Conservation (phyloP, 352 stramenopile genomes). For the Phytophthora megakarya region DNA sequence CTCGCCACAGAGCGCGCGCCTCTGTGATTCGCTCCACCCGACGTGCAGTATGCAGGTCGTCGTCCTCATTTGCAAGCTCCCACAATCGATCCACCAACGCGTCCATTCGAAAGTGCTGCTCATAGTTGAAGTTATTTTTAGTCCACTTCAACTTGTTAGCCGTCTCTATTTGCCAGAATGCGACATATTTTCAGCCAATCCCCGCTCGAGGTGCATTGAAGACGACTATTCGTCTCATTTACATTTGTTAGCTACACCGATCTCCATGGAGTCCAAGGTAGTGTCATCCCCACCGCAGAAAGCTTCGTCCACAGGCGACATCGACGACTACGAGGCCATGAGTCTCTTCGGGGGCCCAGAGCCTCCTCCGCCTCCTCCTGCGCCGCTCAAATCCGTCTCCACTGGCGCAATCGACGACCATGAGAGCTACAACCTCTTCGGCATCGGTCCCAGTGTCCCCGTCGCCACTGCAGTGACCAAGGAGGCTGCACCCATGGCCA, state of each 20-base stretch:
- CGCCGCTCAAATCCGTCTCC: constrained; percentile 29
- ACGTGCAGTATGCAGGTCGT: constrained; percentile 6
- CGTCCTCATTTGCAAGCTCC: constrained; percentile 41
- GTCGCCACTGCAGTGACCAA: constrained; percentile 23
- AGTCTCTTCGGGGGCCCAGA: constrained; percentile 22
- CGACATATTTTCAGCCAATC: not conserved
- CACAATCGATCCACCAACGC: constrained; percentile 48
- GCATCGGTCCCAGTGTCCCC: constrained; percentile 14
- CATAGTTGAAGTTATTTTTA: too few relatives aligned
- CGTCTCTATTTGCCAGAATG: not conserved
- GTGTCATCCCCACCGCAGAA: constrained; percentile 28
- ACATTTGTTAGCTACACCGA: not conserved
- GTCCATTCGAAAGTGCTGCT: too few relatives aligned
- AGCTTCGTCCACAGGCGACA: constrained; percentile 23
- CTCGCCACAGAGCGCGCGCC: constrained; percentile 57
- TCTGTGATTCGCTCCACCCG: constrained; percentile 37
- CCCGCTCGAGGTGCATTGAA: too few relatives aligned
- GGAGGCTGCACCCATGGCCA: constrained; percentile 24
- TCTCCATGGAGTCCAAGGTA: too few relatives aligned
- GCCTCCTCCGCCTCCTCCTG: constrained; percentile 4
- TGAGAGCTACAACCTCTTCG: constrained; percentile 41
- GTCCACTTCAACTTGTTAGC: not conserved
- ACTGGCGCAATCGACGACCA: constrained; percentile 33
- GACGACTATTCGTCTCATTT: constrained; percentile 9
- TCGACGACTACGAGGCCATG: constrained; percentile 32